Base-by-base conservation (phyloP, 768 basidiomycete genomes). In the Russula olivacea region DNA sequence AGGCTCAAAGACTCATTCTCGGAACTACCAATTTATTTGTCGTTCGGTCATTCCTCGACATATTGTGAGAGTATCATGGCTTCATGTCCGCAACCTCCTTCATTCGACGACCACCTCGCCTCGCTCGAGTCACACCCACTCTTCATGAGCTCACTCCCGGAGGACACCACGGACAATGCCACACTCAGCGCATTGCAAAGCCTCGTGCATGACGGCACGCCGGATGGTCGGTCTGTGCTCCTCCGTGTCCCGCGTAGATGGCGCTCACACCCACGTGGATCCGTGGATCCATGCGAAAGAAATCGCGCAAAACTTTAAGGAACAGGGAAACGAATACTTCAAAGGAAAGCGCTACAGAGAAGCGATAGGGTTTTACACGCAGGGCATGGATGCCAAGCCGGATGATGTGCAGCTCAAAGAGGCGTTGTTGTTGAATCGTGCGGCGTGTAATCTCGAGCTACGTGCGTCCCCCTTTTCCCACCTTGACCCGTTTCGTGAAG, bases 321-420 rank as follows among this genome's bases (percentile, higher is more conserved):
- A 92, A 58, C 92, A 96, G 72, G 97, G 94, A 5, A 98, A 98
- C 71, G 93, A 95, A 59, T 92, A 96, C 70, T 96, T 90, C 76
- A 87, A 85, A 67, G 88, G 87, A 32, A 92, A 91, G 71, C 83
- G 91, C 48, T 89, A 83, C 73, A 83, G 91, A 41, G 94, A 98
- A 72, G 97, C 97, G 0, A 64, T 87, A 9, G 84, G 85, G 0
- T 97, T 98, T 73, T 99, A 98, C 73, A 85, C 87, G 0, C 91
- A 95, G 72, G 96, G 89, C 1, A 69, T 98, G 28, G 91, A 94
- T 60, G 91, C 89, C 21, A 84, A 89, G 61, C 91, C 94, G 11
- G 81, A 83, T 30, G 85, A 91, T 66, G 60, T 66, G 9, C 64
- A 68, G 15, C 69, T 92, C 11, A 76, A 76, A 50, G 88, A 88